Conservation (phyloP, 2,329 filamentous ascomycete genomes). For the Fusarium euwallaceae region DNA sequence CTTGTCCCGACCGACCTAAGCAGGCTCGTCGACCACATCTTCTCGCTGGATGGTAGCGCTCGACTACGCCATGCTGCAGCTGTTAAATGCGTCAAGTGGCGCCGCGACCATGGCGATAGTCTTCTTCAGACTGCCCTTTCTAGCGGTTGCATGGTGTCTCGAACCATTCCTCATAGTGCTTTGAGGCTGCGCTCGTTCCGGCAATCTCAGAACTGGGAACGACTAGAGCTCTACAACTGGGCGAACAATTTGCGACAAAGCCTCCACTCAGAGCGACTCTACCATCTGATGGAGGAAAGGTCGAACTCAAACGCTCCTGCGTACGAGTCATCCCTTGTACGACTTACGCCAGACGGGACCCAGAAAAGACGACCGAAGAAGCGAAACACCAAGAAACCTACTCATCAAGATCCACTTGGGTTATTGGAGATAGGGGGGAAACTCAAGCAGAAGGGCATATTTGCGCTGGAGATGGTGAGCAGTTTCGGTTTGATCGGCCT, state of each 20-base stretch:
- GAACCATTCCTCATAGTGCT: constrained; percentile 32
- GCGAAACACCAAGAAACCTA: constrained; percentile 22
- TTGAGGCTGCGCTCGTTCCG: constrained; percentile 31
- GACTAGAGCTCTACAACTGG: constrained; percentile 54
- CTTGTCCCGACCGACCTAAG: constrained; percentile 81
- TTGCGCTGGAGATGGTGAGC: constrained; percentile 80
- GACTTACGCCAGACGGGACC: constrained; percentile 10
- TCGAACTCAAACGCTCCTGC: constrained; percentile 15
- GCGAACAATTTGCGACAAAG: constrained; percentile 54
- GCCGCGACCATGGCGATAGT: constrained; percentile 53
- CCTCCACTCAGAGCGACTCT: constrained; percentile 50
- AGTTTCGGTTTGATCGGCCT: constrained; percentile 81
- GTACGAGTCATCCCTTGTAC: constrained; percentile 39
- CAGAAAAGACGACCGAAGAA: constrained; percentile 11
- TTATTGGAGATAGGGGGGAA: constrained; percentile 77
- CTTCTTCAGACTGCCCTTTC: constrained; percentile 38
- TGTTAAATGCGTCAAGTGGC: constrained; percentile 83
- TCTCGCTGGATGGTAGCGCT: constrained; percentile 81
- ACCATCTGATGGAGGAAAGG: constrained; percentile 39
- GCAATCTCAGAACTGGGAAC: constrained; percentile 45
- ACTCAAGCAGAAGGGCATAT: constrained; percentile 73
- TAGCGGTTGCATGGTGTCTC: constrained; percentile 26
- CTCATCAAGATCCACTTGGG: constrained; percentile 81
- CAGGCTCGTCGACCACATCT: constrained; percentile 77
- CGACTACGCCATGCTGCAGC: constrained; percentile 87